Percentiles rank a stretch among this genome's conserved stretches.
These are phyloP conservation scores for Fusarium mundagurra DNA, from an alignment of 2,329 filamentous ascomycete genomes.

Conservation along the genomic window DNA sequence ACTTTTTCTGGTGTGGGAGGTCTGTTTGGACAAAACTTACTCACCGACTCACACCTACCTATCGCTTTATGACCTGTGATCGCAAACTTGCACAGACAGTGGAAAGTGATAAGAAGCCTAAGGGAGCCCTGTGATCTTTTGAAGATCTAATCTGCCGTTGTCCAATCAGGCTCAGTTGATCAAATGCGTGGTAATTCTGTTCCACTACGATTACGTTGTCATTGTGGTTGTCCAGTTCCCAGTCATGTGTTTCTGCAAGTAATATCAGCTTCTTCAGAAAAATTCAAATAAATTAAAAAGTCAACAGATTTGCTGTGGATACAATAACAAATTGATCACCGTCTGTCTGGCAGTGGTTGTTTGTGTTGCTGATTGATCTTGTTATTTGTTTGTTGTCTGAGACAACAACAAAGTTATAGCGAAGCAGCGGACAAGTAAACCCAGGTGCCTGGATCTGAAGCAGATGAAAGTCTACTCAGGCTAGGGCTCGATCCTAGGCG, in stretches of 20 bases:
- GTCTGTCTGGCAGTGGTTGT: background rate
- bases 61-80: background rate
- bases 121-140: background rate
- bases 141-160: background rate
- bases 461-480: background rate
- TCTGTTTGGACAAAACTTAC: background rate
- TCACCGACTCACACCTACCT: background rate
- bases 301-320: background rate
- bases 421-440: background rate
- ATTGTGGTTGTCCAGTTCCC: background rate
- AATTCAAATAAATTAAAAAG: too few relatives aligned
- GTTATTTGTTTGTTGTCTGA: background rate
- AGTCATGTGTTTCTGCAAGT: background rate
- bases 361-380: background rate
- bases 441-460: background rate
- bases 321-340: background rate
- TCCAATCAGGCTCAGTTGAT: background rate
- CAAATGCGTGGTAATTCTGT: background rate
- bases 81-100: background rate
- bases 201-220: background rate
- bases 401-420: background rate
- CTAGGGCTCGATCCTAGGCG: background rate
- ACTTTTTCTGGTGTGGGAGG: background rate
- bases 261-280: background rate
- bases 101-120: background rate